Evolutionary conservation across 2,329 filamentous ascomycete species (phyloP), one percentile per base, ranked within the genome.

Genomic region (Alternaria viburni): DNA sequence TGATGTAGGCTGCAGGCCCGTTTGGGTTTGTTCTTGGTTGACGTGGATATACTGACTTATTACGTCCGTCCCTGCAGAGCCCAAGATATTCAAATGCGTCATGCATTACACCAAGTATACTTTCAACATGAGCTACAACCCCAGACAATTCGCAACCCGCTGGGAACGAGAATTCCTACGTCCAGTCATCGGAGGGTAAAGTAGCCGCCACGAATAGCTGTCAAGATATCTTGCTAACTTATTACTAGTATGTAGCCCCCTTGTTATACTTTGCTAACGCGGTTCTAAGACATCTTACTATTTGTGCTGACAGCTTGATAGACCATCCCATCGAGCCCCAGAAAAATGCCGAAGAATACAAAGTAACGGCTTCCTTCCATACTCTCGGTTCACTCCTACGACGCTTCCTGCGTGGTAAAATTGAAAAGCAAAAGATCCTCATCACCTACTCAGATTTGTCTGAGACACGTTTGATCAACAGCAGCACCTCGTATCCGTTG

Each of bases 31-130:
- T 32, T 32, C 30, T 32, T 32, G 30, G 30, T 32, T 32, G 30
- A n/a, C n/a, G n/a, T n/a, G n/a, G n/a, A 36, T 41, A 17, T 41
- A 41, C 36, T 41, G 15, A 41, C n/a, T 41, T 10, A 4, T 41
- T 6, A 41, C n/a, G 36, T 41, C n/a, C n/a, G 0, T 41, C 2
- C 17, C 3, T 41, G 17, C 36, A 41, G 36, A 74, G 52, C 72
- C 79, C 0, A 76, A 76, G 50, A 76, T 80, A 44, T 75, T 79
- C 64, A 76, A 73, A 62, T 80, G 79, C 64, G 69, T 74, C 11
- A 72, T 75, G 59, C 64, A 80, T 41, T 71, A 79, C 50, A 79
- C 78, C 13, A 76, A 78, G 45, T 81, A 80, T 62, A 79, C 73
- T 0, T 75, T 79, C 54, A 59, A 73, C 6, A 72, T 80, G 65